These are phyloP conservation scores for Leccinum subrobustum DNA, from an alignment of 1,284 basidiomycete species.

Conservation along the genomic window DNA sequence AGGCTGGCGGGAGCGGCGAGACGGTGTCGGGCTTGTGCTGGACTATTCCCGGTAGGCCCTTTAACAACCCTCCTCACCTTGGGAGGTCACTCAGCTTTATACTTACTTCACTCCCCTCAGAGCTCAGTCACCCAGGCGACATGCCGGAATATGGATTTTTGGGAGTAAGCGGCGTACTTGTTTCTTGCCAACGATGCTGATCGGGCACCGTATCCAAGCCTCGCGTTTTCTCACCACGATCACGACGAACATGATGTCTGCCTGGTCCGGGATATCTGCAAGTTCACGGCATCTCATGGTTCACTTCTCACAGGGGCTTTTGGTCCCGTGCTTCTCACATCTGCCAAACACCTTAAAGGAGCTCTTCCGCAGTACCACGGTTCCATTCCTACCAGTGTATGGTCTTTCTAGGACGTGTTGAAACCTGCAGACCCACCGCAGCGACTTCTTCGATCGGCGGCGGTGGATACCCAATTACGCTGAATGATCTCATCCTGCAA, in stretches of 20 bases:
- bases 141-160: constrained; percentile 12
- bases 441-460: constrained; percentile 28
- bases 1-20: constrained; percentile 13
- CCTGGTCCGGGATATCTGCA: background rate
- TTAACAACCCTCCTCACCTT: constrained; percentile 5
- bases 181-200: constrained; percentile 22
- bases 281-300: constrained; percentile 14
- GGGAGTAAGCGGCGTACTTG: constrained; percentile 19
- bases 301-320: constrained; percentile 20
- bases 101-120: constrained; percentile 15
- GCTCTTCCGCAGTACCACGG: constrained; percentile 17
- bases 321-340: constrained; percentile 22
- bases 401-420: constrained; percentile 24
- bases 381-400: constrained; percentile 26
- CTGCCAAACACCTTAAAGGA: constrained; percentile 10
- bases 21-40: constrained; percentile 5
- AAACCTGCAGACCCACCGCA: constrained; percentile 17
- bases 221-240: constrained; percentile 20
- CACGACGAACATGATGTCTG: constrained; percentile 16
- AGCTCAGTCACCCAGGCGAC: constrained; percentile 30
- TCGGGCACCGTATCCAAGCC: constrained; percentile 23
- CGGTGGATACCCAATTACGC: constrained; percentile 21
- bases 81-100: constrained; percentile 24
- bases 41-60: constrained; percentile 7
- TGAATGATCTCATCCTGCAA: constrained; percentile 19